These are phyloP conservation scores for Candida khao-thaluensis DNA, from an alignment of 805 yeast species.

Conservation along the genomic window DNA sequence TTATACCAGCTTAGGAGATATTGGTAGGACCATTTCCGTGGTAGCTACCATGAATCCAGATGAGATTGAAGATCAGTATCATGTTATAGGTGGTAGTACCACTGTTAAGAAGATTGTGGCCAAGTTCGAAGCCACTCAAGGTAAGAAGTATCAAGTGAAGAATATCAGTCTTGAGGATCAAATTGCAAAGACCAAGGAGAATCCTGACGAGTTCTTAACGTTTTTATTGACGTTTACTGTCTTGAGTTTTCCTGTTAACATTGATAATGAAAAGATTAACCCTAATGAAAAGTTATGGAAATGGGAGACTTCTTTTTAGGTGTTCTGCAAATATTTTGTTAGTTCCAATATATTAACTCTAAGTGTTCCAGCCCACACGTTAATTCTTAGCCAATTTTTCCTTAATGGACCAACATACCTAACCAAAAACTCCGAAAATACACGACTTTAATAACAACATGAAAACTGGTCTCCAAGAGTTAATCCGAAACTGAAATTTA, in stretches of 20 bases:
- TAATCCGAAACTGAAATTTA: too few species aligned
- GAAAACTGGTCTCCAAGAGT: too few species aligned
- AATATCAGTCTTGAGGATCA: neutral
- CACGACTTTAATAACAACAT: too few species aligned
- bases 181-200: neutral
- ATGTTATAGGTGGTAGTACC: constrained; percentile 42
- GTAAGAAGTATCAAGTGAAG: constrained; percentile 4
- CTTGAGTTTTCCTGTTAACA: neutral
- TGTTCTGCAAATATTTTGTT: too few species aligned
- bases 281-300: constrained; percentile 10
- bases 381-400: too few species aligned
- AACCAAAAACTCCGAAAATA: too few species aligned
- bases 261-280: constrained; percentile 1
- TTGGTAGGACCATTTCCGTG: constrained; percentile 44
- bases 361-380: too few species aligned
- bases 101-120: constrained; percentile 36
- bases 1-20: constrained; percentile 37
- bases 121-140: neutral
- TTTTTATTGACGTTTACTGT: too few species aligned
- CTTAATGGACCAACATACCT: too few species aligned
- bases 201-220: neutral
- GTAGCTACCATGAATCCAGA: constrained; percentile 37
- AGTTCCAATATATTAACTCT: too few species aligned
- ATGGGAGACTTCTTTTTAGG: constrained; percentile 3
- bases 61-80: constrained; percentile 42